A percentile compares a stretch with the other conserved stretches of the same genome.
These are phyloP conservation scores for Backusella parvicylindrica DNA, from an alignment of 192 early-diverging fungal species.

Conservation along the genomic window DNA sequence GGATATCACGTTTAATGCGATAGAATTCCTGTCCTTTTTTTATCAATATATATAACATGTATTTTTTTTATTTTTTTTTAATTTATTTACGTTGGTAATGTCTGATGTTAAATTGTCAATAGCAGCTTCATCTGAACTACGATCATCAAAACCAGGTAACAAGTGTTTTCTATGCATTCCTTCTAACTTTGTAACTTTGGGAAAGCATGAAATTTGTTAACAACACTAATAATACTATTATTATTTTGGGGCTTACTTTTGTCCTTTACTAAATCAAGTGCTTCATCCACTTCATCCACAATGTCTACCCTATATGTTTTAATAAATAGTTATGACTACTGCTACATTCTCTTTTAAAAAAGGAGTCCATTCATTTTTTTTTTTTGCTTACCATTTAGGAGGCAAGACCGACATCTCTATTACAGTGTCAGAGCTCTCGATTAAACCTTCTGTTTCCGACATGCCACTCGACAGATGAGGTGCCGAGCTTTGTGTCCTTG, in stretches of 20 bases:
- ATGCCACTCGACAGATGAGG: background rate
- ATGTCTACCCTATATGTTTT: conserved; percentile 71
- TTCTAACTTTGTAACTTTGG: conserved; percentile 67
- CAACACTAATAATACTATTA: background rate
- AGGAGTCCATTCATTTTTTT: background rate
- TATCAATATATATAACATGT: background rate
- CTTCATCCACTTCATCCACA: conserved; percentile 81
- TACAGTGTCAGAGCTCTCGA: conserved; percentile 73
- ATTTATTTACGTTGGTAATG: conserved; percentile 79
- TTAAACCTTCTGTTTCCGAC: conserved; percentile 50
- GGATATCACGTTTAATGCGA: conserved; percentile 74
- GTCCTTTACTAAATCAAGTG: conserved; percentile 60
- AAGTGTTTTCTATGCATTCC: conserved; percentile 84
- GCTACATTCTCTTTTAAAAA: background rate
- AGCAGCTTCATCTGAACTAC: conserved; percentile 67
- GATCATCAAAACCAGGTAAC: conserved; percentile 93
- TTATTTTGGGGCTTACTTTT: conserved; percentile 46
- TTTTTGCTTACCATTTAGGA: conserved; percentile 73
- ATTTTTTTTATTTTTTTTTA: background rate
- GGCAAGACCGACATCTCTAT: conserved; percentile 89
- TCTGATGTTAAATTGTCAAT: conserved; percentile 81
- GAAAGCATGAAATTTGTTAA: background rate
- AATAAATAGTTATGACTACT: no score
- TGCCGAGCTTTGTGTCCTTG: conserved; percentile 46
- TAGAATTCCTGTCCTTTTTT: conserved; percentile 67